Percentiles rank a stretch among this genome's conserved stretches.
Conservation (phyloP, 257 asterid genomes). For the Nicotiana undulata region DNA sequence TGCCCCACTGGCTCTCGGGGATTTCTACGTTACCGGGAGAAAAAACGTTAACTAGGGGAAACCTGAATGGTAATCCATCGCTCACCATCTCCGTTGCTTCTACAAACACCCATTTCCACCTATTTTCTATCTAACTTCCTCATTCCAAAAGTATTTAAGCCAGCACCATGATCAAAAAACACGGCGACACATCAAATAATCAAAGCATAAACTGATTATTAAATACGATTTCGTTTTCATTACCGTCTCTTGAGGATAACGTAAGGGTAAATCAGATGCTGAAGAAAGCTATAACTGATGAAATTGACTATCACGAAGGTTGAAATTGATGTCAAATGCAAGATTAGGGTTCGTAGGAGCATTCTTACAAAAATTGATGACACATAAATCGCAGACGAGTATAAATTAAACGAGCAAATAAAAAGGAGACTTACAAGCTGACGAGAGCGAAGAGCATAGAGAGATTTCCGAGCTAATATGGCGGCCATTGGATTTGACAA, state of each 20-base stretch:
- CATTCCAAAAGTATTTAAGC: not conserved
- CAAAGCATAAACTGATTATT: not conserved
- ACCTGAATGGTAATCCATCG: not conserved
- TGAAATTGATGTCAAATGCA: not conserved
- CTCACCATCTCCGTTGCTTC: not conserved
- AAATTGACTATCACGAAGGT: not conserved
- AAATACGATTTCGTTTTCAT: not conserved
- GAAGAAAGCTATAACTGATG: not conserved
- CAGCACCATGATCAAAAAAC: not conserved
- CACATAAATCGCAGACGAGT: not conserved
- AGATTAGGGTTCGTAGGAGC: not conserved
- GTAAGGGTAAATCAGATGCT: not conserved
- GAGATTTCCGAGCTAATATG: slow-evolving; percentile 66
- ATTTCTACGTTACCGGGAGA: too few relatives aligned
- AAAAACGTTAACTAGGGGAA: not conserved
- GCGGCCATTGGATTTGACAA: slow-evolving; percentile 44
- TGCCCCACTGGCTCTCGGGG: too few relatives aligned
- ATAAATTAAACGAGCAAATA: not conserved
- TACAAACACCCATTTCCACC: not conserved
- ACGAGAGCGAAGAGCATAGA: slow-evolving; percentile 61
- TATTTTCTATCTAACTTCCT: not conserved
- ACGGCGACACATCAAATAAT: not conserved
- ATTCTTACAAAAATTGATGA: not conserved
- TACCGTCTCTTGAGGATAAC: not conserved
- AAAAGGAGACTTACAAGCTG: slow-evolving; percentile 43